These are phyloP conservation scores for Suillus placidus DNA, from an alignment of 768 basidiomycete genomes.

Conservation along the genomic window DNA sequence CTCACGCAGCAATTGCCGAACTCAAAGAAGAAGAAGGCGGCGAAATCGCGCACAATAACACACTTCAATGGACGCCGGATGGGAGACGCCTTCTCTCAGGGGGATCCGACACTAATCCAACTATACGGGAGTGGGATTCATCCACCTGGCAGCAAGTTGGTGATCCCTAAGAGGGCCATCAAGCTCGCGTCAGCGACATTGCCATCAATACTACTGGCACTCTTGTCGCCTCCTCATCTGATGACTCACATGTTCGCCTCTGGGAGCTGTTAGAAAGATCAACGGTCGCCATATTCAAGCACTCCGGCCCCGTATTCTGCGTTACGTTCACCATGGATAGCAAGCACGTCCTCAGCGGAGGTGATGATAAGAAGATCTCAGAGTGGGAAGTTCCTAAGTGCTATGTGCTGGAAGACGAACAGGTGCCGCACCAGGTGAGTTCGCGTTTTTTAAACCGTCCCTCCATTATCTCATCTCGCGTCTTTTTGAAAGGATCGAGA, in stretches of 20 bases:
- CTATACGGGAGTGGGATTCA: not conserved
- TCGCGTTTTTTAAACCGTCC: not conserved
- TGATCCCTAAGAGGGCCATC: not conserved
- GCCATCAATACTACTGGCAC: not conserved
- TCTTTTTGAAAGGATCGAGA: not conserved
- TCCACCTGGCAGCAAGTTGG: not conserved
- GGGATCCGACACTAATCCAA: not conserved
- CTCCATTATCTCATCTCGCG: not conserved
- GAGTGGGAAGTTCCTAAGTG: not conserved
- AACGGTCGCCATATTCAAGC: not conserved
- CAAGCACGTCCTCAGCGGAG: not conserved
- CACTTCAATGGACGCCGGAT: not conserved
- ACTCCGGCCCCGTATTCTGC: not conserved
- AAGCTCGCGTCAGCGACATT: not conserved
- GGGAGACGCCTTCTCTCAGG: not conserved
- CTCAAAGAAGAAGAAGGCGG: not conserved
- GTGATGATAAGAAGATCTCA: not conserved
- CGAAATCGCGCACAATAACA: not conserved
- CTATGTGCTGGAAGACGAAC: not conserved
- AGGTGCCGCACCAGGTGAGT: not conserved
- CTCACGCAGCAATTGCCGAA: not conserved
- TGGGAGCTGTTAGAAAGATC: not conserved
- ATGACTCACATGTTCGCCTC: not conserved
- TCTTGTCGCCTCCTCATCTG: not conserved
- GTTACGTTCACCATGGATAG: not conserved